phyloP scores from a whole-genome alignment of 2,329 filamentous ascomycete genomes.

The Exutisphaerella laricina region DNA sequence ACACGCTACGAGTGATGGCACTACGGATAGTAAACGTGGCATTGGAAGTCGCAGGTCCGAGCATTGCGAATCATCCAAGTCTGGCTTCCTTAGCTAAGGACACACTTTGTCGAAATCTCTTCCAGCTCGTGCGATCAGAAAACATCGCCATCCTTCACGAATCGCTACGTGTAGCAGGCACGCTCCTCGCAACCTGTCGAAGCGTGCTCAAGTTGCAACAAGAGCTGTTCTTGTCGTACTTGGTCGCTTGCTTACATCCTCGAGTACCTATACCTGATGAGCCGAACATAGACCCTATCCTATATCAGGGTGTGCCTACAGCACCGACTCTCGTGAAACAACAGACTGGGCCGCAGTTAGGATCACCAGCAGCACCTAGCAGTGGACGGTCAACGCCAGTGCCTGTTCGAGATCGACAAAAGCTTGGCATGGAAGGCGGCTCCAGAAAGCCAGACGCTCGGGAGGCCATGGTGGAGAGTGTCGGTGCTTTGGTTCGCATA shows the following conservation, averaged over 20 bases:
- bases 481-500: slow-evolving; percentile 86
- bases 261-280: slow-evolving; percentile 91
- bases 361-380: slow-evolving; percentile 45
- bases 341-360: slow-evolving; percentile 42
- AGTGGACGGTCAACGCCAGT: slow-evolving; percentile 88
- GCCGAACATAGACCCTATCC: slow-evolving; percentile 77
- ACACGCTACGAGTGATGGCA: slow-evolving; percentile 96
- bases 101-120: slow-evolving; percentile 85
- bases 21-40: slow-evolving; percentile 95
- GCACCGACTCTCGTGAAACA: slow-evolving; percentile 82
- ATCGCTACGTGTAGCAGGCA: slow-evolving; percentile 85
- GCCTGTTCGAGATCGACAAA: slow-evolving; percentile 84
- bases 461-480: slow-evolving; percentile 97
- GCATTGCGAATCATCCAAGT: slow-evolving; percentile 86
- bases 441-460: slow-evolving; percentile 88
- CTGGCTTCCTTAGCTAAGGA: slow-evolving; percentile 85
- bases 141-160: slow-evolving; percentile 94
- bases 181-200: slow-evolving; percentile 82
- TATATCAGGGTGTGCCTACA: slow-evolving; percentile 91
- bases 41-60: slow-evolving; percentile 89
- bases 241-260: slow-evolving; percentile 89
- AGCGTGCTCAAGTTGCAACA: slow-evolving; percentile 91
- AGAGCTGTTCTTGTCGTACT: slow-evolving; percentile 88
- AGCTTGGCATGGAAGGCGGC: slow-evolving; percentile 85
- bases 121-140: slow-evolving; percentile 92